Percentiles rank a stretch among this genome's conserved stretches.
Evolutionary conservation across 1,139 yeast species (phyloP).

Genomic region (Meyerozyma elateridarum): DNA sequence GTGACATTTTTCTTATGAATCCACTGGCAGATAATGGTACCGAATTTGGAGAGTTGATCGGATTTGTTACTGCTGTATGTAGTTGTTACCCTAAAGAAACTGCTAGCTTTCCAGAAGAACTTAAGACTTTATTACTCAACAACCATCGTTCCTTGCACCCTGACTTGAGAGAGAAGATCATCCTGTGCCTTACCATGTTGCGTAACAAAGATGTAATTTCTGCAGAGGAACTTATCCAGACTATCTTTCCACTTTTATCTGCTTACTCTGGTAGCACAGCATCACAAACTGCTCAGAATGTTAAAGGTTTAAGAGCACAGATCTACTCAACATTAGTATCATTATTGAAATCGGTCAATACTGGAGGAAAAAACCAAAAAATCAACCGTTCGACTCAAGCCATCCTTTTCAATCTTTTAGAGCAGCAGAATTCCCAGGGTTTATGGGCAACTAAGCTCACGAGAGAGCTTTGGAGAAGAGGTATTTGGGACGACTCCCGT

Average conservation of each 20-base stretch:
- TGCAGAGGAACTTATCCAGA: slow-evolving; percentile 77
- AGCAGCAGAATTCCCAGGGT: slow-evolving; percentile 76
- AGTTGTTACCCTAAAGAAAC: slow-evolving; percentile 88
- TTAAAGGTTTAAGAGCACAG: slow-evolving; percentile 77
- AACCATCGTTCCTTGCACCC: slow-evolving; percentile 82
- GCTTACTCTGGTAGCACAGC: slow-evolving; percentile 46
- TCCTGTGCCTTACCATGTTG: slow-evolving; percentile 83
- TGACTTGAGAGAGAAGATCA: slow-evolving; percentile 84
- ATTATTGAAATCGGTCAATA: slow-evolving; percentile 74
- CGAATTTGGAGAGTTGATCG: slow-evolving; percentile 80
- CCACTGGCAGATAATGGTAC: slow-evolving; percentile 58
- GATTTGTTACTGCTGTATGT: slow-evolving; percentile 90
- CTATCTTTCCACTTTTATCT: slow-evolving; percentile 78
- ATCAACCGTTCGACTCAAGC: slow-evolving; percentile 90
- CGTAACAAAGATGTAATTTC: slow-evolving; percentile 80
- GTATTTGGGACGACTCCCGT: slow-evolving; percentile 96
- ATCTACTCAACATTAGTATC: slow-evolving; percentile 76
- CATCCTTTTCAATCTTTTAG: slow-evolving; percentile 75
- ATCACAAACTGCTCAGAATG: slow-evolving; percentile 52
- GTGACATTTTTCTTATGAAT: slow-evolving; percentile 77
- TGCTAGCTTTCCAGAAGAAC: slow-evolving; percentile 73
- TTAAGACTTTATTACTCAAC: slow-evolving; percentile 59
- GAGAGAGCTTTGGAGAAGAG: slow-evolving; percentile 94
- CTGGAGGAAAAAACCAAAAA: slow-evolving; percentile 81
- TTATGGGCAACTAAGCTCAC: slow-evolving; percentile 95